A percentile compares a stretch with the other conserved stretches of the same genome.
Conservation (phyloP, 176 grass and related monocot genomes). For the Carex kokanica region DNA sequence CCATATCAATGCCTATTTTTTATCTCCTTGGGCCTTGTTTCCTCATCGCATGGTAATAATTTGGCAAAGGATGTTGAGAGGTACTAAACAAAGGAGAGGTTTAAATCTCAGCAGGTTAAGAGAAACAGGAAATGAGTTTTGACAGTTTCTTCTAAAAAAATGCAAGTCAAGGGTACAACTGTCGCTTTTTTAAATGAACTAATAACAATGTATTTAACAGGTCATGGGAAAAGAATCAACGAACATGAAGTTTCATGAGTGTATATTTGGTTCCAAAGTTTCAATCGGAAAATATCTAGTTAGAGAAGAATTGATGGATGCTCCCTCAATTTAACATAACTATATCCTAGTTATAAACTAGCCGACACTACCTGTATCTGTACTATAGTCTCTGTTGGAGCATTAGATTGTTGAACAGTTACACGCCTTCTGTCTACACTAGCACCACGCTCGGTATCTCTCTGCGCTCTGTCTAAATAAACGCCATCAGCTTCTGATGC, state of each 20-base stretch:
- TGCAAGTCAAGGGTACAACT: not conserved
- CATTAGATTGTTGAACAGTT: slow-evolving; percentile 30
- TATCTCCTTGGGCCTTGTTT: not conserved
- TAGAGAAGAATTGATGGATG: not conserved
- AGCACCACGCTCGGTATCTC: slow-evolving; percentile 21
- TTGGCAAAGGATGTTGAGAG: not conserved
- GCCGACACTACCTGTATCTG: slow-evolving; percentile 66
- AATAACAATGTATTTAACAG: not conserved
- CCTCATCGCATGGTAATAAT: not conserved
- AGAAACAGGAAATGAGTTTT: not conserved
- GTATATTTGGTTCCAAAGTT: not conserved
- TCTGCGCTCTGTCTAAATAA: slow-evolving; percentile 52
- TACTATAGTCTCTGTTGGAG: slow-evolving; percentile 60
- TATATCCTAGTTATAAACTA: not conserved
- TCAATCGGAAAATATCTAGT: not conserved
- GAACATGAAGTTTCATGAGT: not conserved
- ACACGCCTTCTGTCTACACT: slow-evolving; percentile 35
- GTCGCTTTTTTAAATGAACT: not conserved
- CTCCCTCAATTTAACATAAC: not conserved
- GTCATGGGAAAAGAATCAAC: not conserved
- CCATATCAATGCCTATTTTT: not conserved
- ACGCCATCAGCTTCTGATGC: slow-evolving; percentile 73
- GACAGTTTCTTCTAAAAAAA: not conserved
- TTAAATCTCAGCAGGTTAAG: not conserved
- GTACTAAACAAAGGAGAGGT: not conserved